phyloP scores from a whole-genome alignment of 768 basidiomycete genomes.

The Cystofilobasidium capitatum region DNA sequence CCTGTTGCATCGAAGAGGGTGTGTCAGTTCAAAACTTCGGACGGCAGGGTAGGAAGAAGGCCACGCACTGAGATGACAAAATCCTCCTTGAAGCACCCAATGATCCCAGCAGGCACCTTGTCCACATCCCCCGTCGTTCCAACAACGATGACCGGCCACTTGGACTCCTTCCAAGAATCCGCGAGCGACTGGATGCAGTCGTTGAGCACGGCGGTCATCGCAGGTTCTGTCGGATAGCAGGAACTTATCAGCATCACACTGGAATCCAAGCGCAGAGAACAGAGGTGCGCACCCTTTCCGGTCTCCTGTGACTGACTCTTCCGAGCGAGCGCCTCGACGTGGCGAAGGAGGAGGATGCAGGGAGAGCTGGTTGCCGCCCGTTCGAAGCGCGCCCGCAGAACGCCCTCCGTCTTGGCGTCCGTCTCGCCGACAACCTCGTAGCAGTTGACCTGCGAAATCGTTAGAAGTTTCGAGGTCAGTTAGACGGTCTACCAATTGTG shows the following conservation, averaged over 20 bases:
- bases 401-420: constrained; percentile 62
- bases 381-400: constrained; percentile 62
- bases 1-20: constrained; percentile 45
- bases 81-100: constrained; percentile 77
- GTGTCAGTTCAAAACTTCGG: not conserved
- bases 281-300: constrained; percentile 50
- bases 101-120: constrained; percentile 53
- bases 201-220: constrained; percentile 50
- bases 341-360: constrained; percentile 68
- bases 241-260: not conserved
- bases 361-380: constrained; percentile 70
- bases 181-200: constrained; percentile 56
- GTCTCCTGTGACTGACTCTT: constrained; percentile 53
- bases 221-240: constrained; percentile 32
- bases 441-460: constrained; percentile 60
- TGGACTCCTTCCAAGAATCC: constrained; percentile 51
- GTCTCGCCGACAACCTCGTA: constrained; percentile 73
- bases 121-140: constrained; percentile 62
- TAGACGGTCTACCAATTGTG: not conserved
- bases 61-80: constrained; percentile 57
- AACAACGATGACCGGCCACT: constrained; percentile 64
- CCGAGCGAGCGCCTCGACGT: constrained; percentile 68
- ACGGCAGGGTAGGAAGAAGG: not conserved
- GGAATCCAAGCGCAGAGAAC: not conserved
- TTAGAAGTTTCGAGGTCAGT: no score